Evolutionary conservation across 2,329 filamentous ascomycete species (phyloP).

Genomic region (Venturia effusa): DNA sequence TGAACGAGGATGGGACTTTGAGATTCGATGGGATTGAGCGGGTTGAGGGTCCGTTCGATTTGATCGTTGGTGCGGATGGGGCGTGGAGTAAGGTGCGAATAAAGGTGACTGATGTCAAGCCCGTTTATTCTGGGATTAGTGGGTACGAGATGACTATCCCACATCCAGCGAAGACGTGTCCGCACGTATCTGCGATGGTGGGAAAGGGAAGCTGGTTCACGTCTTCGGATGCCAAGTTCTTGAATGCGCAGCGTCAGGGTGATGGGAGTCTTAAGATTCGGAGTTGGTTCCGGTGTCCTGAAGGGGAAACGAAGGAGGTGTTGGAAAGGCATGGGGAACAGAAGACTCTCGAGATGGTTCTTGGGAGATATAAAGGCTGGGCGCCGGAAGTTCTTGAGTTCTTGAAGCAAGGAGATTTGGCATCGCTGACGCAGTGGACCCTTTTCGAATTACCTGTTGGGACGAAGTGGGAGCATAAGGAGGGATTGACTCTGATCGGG

Average conservation of each 20-base stretch:
- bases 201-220: conserved; percentile 39
- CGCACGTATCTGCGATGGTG: conserved; percentile 33
- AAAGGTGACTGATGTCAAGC: conserved; percentile 24
- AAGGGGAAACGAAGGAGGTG: conserved; percentile 30
- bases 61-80: conserved; percentile 41
- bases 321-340: conserved; percentile 33
- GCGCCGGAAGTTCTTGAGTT: conserved; percentile 32
- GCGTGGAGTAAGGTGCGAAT: conserved; percentile 31
- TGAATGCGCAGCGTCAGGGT: conserved; percentile 37
- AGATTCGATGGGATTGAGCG: background rate
- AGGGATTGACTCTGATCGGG: conserved; percentile 47
- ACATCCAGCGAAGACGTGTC: conserved; percentile 31
- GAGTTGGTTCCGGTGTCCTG: conserved; percentile 27
- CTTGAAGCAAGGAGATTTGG: conserved; percentile 20
- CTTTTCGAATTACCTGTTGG: conserved; percentile 45
- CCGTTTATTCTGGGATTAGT: conserved; percentile 37
- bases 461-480: conserved; percentile 35
- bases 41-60: conserved; percentile 24
- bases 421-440: conserved; percentile 29
- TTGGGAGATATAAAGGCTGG: conserved; percentile 27
- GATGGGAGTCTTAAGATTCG: conserved; percentile 36
- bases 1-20: conserved; percentile 9
- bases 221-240: conserved; percentile 26
- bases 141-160: conserved; percentile 27
- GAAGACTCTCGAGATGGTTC: conserved; percentile 25